Percentiles rank a stretch among this genome's conserved stretches.
These are phyloP conservation scores for Colletotrichum paranaense DNA, from an alignment of 2,329 filamentous ascomycete species.

Conservation along the genomic window DNA sequence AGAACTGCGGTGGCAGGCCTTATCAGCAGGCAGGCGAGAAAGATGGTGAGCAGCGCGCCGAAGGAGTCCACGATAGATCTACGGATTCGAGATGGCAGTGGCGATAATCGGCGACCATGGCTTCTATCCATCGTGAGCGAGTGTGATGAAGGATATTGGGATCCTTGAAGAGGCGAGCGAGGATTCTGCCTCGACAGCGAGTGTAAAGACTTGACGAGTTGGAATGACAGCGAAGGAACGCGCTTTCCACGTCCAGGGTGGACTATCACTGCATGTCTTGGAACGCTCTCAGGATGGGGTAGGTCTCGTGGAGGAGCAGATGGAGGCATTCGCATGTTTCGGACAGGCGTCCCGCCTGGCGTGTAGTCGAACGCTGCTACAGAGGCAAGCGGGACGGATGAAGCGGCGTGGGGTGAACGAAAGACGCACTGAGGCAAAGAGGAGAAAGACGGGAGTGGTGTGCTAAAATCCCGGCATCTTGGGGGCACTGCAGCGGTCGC, in stretches of 20 bases:
- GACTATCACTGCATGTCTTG: constrained; percentile 30
- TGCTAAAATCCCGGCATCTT: constrained; percentile 35
- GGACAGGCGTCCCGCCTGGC: background rate
- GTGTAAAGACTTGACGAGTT: constrained; percentile 30
- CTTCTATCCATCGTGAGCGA: constrained; percentile 15
- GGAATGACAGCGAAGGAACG: constrained; percentile 30
- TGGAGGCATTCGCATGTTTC: constrained; percentile 35
- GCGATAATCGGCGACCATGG: background rate
- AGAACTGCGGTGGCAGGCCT: constrained; percentile 70
- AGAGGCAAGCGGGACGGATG: constrained; percentile 8
- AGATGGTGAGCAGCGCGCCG: constrained; percentile 47
- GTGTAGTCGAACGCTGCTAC: constrained; percentile 2
- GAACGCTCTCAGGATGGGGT: constrained; percentile 9
- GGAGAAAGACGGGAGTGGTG: constrained; percentile 17
- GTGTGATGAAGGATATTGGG: background rate
- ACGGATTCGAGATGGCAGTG: background rate
- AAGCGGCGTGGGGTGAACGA: background rate
- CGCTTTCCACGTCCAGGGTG: constrained; percentile 31
- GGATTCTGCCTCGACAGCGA: constrained; percentile 11
- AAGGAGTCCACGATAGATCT: constrained; percentile 10
- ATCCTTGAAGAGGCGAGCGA: constrained; percentile 21
- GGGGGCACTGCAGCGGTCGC: constrained; percentile 20
- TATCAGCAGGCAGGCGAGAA: constrained; percentile 52
- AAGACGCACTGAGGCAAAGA: constrained; percentile 12
- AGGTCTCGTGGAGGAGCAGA: constrained; percentile 19